Base-by-base conservation (phyloP, 1,284 basidiomycete genomes). In the Boletus hoseneyae region DNA sequence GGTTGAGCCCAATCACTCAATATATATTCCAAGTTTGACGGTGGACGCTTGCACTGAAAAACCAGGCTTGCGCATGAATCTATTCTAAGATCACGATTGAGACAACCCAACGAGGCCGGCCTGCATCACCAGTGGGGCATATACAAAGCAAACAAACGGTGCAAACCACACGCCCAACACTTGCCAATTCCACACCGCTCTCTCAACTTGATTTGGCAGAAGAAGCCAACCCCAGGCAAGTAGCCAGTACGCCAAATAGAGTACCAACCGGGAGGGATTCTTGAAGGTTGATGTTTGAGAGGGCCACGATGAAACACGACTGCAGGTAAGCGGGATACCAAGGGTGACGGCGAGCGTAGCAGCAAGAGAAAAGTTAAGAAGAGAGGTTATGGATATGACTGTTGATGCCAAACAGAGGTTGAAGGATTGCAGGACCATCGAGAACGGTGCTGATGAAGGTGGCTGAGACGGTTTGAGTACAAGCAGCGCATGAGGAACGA, bases 331-430 rank as follows among this genome's bases (percentile, higher is more conserved):
- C 25, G 84, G 83, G 47, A 85, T 54, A 27, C 82, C 83, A 12
- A 88, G 75, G 10, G 79, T 57, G 33, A 83, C 65, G 0, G 86
- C 83, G 8, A 93, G 76, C 8, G 77, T 67, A 27, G 85, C 82
- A 0, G 92, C 87, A 16, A 95, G 82, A 4, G 90, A 91, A 69
- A 93, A 95, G 68, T 96, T 97, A 62, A 95, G 82, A 52, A 95
- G 85, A 5, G 90, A 87, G 16, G 83, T 84, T 41, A 90, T 82
- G 21, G 92, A 91, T 58, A 96, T 83, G 50, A 93, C 74, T 6
- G 90, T 85, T 13, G 92, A 91, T 41, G 88, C 79, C 44, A 89
- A 67, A 67, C 93, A 85, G 43, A 93, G 74, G 62, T 84, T 84
- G 57, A 90, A 69, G 2, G 87, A 73, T 58, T 88, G 84, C 32